Conservation (phyloP, 2,329 filamentous ascomycete species). For the Claviceps purpurea region DNA sequence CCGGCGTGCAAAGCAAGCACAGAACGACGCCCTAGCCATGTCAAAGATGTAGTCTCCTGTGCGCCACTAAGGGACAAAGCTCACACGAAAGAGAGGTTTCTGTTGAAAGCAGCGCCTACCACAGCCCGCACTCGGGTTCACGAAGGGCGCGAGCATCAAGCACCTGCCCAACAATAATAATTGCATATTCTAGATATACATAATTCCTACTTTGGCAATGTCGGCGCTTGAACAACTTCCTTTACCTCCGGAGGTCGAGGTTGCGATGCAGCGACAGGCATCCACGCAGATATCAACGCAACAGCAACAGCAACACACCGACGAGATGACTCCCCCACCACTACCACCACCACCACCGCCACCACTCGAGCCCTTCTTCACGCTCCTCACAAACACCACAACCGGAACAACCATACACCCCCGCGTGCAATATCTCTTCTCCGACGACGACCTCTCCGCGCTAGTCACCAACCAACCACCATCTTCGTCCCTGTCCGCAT, state of each 20-base stretch:
- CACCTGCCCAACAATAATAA: conserved; percentile 25
- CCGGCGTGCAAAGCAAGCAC: no score
- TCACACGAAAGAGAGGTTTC: no score
- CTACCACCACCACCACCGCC: neutral
- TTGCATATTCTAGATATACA: neutral
- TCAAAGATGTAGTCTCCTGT: no score
- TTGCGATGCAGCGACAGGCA: neutral
- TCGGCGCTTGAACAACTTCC: neutral
- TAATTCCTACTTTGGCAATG: neutral
- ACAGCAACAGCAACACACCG: neutral
- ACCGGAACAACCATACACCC: conserved; percentile 69
- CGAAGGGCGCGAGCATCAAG: no score
- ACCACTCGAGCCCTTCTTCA: conserved; percentile 70
- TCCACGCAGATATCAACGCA: neutral
- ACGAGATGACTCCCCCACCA: conserved; percentile 1
- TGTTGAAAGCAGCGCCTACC: no score
- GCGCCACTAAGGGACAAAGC: no score
- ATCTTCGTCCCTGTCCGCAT: conserved; percentile 36
- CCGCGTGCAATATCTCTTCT: conserved; percentile 81
- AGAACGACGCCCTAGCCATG: no score
- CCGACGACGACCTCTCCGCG: conserved; percentile 77
- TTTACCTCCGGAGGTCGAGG: neutral
- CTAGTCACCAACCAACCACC: conserved; percentile 42
- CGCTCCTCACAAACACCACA: conserved; percentile 64
- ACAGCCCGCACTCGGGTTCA: no score